A percentile compares a stretch with the other conserved stretches of the same genome.
phyloP scores from a whole-genome alignment of 495 filamentous ascomycete species.

The Endocarpon pusillum region DNA sequence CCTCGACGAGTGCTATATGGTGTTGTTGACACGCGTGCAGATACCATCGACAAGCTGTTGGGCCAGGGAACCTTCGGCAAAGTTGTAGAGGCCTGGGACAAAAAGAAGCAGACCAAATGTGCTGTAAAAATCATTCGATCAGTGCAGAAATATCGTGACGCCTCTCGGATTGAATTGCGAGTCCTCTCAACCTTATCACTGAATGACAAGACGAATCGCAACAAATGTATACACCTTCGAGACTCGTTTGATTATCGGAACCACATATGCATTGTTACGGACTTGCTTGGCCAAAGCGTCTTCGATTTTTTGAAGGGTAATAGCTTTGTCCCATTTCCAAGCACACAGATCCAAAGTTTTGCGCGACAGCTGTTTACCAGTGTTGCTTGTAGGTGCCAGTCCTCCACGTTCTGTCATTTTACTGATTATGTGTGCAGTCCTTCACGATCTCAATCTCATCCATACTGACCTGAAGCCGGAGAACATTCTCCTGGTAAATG shows the following conservation, averaged over 20 bases:
- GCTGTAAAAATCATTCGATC: conserved; percentile 97
- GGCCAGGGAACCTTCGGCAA: conserved; percentile 98
- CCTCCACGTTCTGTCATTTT: neutral
- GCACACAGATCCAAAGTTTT: conserved; percentile 95
- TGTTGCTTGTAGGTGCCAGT: conserved; percentile 70
- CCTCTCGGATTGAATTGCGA: conserved; percentile 86
- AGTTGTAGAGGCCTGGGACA: conserved; percentile 83
- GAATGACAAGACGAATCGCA: conserved; percentile 82
- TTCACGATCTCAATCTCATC: conserved; percentile 94
- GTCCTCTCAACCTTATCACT: conserved; percentile 78
- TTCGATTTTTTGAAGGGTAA: conserved; percentile 98
- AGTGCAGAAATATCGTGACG: conserved; percentile 94
- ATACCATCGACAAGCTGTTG: conserved; percentile 71
- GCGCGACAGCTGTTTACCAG: conserved; percentile 93
- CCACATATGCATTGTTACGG: conserved; percentile 98
- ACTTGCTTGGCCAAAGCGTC: conserved; percentile 86
- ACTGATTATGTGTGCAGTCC: conserved; percentile 39
- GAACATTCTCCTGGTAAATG: conserved; percentile 88
- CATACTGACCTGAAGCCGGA: conserved; percentile 97
- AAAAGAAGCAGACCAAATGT: conserved; percentile 53
- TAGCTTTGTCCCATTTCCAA: conserved; percentile 90
- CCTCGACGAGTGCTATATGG: neutral
- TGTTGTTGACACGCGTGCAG: conserved; percentile 24
- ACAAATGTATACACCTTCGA: conserved; percentile 90
- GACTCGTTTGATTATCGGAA: conserved; percentile 97